Conservation (phyloP, 2,329 filamentous ascomycete species). For the Hypoxylon sp. region DNA sequence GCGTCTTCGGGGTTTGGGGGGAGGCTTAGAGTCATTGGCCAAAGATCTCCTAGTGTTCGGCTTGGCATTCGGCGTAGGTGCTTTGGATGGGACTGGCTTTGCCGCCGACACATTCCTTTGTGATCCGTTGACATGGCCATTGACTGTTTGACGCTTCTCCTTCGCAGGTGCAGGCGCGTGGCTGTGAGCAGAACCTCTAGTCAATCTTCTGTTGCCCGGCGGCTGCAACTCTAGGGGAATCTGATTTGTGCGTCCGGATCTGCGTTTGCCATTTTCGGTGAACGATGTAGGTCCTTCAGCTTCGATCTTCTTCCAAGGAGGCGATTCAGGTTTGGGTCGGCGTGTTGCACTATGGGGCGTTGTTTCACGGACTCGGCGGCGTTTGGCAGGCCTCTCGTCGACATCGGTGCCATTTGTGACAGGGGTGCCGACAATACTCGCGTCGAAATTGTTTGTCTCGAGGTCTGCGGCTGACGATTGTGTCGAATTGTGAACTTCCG, state of each 20-base stretch:
- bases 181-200: conserved; percentile 58
- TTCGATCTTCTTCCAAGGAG: conserved; percentile 90
- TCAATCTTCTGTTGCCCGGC: conserved; percentile 63
- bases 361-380: conserved; percentile 68
- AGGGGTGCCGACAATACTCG: conserved; percentile 42
- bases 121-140: conserved; percentile 48
- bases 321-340: conserved; percentile 72
- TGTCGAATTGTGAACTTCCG: conserved; percentile 16
- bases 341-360: conserved; percentile 54
- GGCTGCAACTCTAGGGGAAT: conserved; percentile 66
- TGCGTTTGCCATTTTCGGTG: conserved; percentile 76
- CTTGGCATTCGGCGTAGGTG: conserved; percentile 41
- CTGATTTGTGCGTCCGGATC: conserved; percentile 72
- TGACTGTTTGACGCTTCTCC: conserved; percentile 47
- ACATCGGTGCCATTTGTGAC: conserved; percentile 50
- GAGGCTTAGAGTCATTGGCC: conserved; percentile 40
- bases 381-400: conserved; percentile 70
- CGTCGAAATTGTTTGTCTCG: conserved; percentile 34
- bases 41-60: conserved; percentile 43
- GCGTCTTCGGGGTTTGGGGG: conserved; percentile 52
- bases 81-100: conserved; percentile 47
- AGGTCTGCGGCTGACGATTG: conserved; percentile 24
- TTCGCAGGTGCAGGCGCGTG: conserved; percentile 52
- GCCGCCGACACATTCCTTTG: conserved; percentile 50
- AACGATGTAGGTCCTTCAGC: conserved; percentile 91